These are phyloP conservation scores for Pisolithus albus DNA, from an alignment of 768 basidiomycete genomes.

Conservation along the genomic window DNA sequence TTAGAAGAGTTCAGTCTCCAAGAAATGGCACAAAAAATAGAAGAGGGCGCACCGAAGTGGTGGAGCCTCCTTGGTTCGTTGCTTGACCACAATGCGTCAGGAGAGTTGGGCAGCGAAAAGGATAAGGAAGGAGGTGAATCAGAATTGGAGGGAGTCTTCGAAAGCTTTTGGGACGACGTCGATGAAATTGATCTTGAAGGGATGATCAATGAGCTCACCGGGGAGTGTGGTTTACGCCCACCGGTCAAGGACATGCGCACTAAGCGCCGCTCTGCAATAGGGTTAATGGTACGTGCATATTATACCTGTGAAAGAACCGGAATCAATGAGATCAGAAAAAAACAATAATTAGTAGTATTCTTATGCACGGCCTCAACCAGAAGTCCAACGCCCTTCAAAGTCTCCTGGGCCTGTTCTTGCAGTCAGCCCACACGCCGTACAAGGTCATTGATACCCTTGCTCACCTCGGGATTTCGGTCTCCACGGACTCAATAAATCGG, in stretches of 20 bases:
- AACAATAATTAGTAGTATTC: conserved; percentile 9
- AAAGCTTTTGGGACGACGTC: conserved; percentile 2
- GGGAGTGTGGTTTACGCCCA: not conserved
- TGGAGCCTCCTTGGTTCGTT: too few species aligned
- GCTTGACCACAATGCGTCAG: too few species aligned
- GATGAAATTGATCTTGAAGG: conserved; percentile 3
- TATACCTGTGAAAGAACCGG: too few species aligned
- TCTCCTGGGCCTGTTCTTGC: conserved; percentile 10
- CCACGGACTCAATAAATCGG: conserved; percentile 17
- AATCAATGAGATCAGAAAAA: conserved; percentile 3
- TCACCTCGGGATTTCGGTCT: conserved; percentile 25
- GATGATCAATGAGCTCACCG: not conserved
- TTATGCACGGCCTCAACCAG: conserved; percentile 27
- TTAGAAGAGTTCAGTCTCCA: too few species aligned
- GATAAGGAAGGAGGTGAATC: too few species aligned
- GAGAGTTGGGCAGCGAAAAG: too few species aligned
- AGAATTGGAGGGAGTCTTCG: not conserved
- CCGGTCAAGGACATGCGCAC: not conserved
- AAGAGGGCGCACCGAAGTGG: too few species aligned
- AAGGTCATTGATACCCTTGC: conserved; percentile 25
- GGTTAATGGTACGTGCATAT: not conserved
- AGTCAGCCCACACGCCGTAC: conserved; percentile 20
- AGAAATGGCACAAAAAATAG: too few species aligned
- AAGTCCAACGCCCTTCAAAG: conserved; percentile 8
- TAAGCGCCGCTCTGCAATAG: not conserved